phyloP scores from a whole-genome alignment of 768 basidiomycete species.

The Calocera cornea region DNA sequence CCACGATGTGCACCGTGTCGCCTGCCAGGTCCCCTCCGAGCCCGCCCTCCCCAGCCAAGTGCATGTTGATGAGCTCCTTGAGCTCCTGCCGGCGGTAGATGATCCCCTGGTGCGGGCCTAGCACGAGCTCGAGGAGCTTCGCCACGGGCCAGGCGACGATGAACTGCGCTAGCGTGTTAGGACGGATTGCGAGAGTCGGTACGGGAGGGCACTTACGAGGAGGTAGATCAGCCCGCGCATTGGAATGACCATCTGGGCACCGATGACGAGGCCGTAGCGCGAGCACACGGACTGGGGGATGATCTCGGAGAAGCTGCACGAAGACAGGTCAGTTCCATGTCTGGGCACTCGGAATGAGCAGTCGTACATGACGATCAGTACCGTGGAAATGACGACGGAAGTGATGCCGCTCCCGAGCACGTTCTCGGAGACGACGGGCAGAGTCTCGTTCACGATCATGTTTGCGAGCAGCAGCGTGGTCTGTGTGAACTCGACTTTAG shows the following conservation, averaged over 20 bases:
- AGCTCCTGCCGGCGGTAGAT: conserved; percentile 79
- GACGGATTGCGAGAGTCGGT: neutral
- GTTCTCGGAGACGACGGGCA: conserved; percentile 70
- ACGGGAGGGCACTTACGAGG: conserved; percentile 33
- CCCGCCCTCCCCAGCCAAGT: conserved; percentile 46
- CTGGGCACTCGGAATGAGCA: neutral
- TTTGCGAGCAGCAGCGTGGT: conserved; percentile 65
- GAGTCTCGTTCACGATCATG: conserved; percentile 83
- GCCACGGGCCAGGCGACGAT: conserved; percentile 76
- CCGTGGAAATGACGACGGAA: conserved; percentile 69
- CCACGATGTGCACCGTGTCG: conserved; percentile 82
- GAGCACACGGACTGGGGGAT: conserved; percentile 89
- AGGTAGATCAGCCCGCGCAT: conserved; percentile 54
- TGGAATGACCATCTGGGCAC: conserved; percentile 69
- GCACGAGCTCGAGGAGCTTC: conserved; percentile 58
- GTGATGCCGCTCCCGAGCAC: conserved; percentile 66
- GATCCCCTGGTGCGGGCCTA: conserved; percentile 80
- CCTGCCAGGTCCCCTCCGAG: conserved; percentile 75
- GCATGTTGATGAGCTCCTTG: conserved; percentile 84
- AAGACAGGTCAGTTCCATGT: neutral
- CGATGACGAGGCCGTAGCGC: conserved; percentile 76
- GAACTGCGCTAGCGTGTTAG: neutral
- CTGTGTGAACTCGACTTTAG: neutral
- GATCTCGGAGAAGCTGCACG: conserved; percentile 67
- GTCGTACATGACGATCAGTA: conserved; percentile 75